Conservation (phyloP, 148 eudicot genomes). For the Chenopodium berlandieri region DNA sequence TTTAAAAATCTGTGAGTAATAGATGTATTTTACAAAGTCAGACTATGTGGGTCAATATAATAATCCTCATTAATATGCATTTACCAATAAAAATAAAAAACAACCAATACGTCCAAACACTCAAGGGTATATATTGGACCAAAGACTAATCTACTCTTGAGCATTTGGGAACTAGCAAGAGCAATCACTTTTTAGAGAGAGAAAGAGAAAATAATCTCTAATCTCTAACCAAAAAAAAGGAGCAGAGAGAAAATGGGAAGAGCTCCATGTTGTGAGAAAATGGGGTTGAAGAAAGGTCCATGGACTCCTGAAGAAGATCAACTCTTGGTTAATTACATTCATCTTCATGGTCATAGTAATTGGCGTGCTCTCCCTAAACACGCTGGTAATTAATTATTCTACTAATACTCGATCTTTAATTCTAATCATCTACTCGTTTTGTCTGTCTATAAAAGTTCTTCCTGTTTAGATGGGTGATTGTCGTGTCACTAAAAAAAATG, state of each 20-base stretch:
- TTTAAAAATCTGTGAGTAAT: too few species aligned
- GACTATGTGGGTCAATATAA: too few species aligned
- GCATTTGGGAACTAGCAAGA: too few species aligned
- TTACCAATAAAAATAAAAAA: too few species aligned
- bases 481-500: not conserved
- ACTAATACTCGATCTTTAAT: too few species aligned
- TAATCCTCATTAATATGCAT: too few species aligned
- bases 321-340: slow-evolving; percentile 33
- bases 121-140: too few species aligned
- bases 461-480: not conserved
- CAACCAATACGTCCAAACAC: too few species aligned
- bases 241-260: slow-evolving; percentile 32
- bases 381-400: slow-evolving; percentile 30
- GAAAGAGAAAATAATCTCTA: not conserved
- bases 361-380: slow-evolving; percentile 55
- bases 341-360: slow-evolving; percentile 34
- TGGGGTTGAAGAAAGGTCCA: slow-evolving; percentile 50
- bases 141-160: too few species aligned
- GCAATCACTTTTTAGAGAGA: not conserved
- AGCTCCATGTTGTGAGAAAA: slow-evolving; percentile 49
- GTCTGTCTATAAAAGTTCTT: too few species aligned
- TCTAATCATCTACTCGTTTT: too few species aligned
- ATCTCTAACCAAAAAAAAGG: not conserved
- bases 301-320: slow-evolving; percentile 50
- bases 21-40: too few species aligned